phyloP scores from a whole-genome alignment of 495 filamentous ascomycete genomes.

The Jackrogersella minutella region DNA sequence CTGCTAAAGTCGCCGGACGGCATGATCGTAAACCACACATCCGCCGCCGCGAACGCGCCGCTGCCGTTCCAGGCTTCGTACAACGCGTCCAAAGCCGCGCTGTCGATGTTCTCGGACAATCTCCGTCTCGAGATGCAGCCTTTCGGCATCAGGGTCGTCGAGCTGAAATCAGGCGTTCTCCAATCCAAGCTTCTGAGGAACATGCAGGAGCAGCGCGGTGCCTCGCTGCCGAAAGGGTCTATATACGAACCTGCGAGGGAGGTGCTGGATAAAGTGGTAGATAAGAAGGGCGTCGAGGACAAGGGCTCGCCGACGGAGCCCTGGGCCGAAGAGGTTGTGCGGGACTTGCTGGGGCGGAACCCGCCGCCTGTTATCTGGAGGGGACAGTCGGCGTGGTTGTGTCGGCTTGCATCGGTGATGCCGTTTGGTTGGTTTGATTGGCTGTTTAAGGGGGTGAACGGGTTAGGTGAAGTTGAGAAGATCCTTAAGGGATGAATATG shows the following conservation, averaged over 20 bases:
- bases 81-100: conserved; percentile 46
- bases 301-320: not conserved
- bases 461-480: not conserved
- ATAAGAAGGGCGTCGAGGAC: not conserved
- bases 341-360: conserved; percentile 3
- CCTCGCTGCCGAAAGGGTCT: conserved; percentile 11
- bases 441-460: not conserved
- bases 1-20: conserved; percentile 50
- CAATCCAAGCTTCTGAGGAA: not conserved
- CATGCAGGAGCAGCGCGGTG: not conserved
- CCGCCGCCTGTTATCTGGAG: conserved; percentile 7
- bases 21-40: conserved; percentile 41
- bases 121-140: conserved; percentile 45
- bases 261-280: conserved; percentile 11
- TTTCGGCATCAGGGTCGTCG: conserved; percentile 46
- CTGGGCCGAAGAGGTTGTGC: conserved; percentile 2
- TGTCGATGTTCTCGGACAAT: conserved; percentile 37
- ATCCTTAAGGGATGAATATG: not conserved
- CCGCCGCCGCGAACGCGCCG: conserved; percentile 15
- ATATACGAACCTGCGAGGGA: conserved; percentile 25
- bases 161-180: conserved; percentile 34
- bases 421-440: conserved; percentile 4
- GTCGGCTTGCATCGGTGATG: not conserved
- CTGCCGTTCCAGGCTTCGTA: conserved; percentile 44
- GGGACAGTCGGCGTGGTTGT: not conserved